A percentile compares a stretch with the other conserved stretches of the same genome.
These are phyloP conservation scores for Arthrobotrys sphaeroides DNA, from an alignment of 2,329 filamentous ascomycete species.

Conservation along the genomic window DNA sequence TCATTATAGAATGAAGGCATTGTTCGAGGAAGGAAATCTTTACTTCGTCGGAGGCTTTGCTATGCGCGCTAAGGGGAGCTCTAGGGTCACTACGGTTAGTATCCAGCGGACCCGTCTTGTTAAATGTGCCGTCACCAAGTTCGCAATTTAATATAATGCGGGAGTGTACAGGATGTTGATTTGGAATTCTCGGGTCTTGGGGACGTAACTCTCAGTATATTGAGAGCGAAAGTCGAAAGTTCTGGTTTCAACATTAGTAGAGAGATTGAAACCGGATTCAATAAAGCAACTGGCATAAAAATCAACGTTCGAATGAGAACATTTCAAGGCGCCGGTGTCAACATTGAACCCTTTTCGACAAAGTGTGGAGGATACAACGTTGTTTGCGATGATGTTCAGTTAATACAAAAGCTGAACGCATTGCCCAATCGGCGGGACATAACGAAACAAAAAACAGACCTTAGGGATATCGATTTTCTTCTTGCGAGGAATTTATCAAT, in stretches of 20 bases:
- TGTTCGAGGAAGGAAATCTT: neutral
- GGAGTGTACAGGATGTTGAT: neutral
- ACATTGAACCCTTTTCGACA: neutral
- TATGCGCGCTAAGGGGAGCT: neutral
- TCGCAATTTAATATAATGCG: no score
- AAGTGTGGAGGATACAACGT: neutral
- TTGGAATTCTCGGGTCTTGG: neutral
- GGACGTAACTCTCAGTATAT: neutral
- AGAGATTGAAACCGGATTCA: neutral
- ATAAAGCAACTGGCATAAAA: neutral
- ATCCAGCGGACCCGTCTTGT: neutral
- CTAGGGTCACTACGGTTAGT: neutral
- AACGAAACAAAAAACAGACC: neutral
- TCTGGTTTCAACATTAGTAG: neutral
- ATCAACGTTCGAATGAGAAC: neutral
- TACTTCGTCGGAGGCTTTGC: neutral
- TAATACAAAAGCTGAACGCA: neutral
- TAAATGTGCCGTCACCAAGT: no score
- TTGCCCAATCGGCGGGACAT: neutral
- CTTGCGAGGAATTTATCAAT: neutral
- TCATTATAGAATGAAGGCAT: neutral
- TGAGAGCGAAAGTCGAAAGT: neutral
- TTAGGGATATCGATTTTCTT: neutral
- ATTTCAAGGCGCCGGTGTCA: neutral
- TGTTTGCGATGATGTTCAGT: neutral